Percentiles rank a stretch among this genome's conserved stretches.
Conservation (phyloP, 192 early-diverging fungal genomes). For the Entomortierella parvispora region DNA sequence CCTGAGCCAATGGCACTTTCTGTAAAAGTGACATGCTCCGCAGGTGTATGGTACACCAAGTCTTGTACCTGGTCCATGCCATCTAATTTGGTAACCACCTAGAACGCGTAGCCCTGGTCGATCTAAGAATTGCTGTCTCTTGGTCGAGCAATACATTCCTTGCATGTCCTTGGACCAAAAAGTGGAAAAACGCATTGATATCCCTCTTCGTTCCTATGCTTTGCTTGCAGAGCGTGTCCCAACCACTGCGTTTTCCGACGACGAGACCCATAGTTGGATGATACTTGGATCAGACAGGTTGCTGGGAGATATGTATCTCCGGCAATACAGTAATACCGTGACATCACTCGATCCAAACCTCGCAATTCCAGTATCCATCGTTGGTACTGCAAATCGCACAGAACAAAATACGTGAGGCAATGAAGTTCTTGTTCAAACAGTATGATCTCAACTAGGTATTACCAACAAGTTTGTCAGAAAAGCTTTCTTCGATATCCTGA, state of each 20-base stretch:
- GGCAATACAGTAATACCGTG: slow-evolving; percentile 99
- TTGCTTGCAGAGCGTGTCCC: slow-evolving; percentile 93
- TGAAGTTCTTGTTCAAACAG: not conserved
- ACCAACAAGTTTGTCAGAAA: slow-evolving; percentile 35
- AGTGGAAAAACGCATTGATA: slow-evolving; percentile 99
- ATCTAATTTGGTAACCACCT: slow-evolving; percentile 95
- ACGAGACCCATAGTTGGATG: slow-evolving; percentile 96
- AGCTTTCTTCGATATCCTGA: slow-evolving; percentile 45
- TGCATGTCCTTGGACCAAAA: slow-evolving; percentile 98
- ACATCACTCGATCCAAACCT: slow-evolving; percentile 92
- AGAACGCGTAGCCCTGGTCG: slow-evolving; percentile 99
- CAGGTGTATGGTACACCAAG: slow-evolving; percentile 77
- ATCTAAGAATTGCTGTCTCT: slow-evolving; percentile 99
- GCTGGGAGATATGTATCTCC: slow-evolving; percentile 99
- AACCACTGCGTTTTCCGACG: slow-evolving; percentile 98
- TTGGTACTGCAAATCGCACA: slow-evolving; percentile 18
- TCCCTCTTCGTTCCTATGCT: slow-evolving; percentile 90
- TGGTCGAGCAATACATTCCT: slow-evolving; percentile 98
- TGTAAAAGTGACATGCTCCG: slow-evolving; percentile 89
- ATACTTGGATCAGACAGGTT: slow-evolving; percentile 98
- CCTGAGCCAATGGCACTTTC: slow-evolving; percentile 80
- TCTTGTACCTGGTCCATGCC: slow-evolving; percentile 86
- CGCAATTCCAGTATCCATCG: slow-evolving; percentile 71
- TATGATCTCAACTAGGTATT: slow-evolving; percentile 7
- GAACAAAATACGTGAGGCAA: not conserved